These are phyloP conservation scores for Wickerhamomyces silvicola DNA, from an alignment of 805 yeast genomes.

Conservation along the genomic window DNA sequence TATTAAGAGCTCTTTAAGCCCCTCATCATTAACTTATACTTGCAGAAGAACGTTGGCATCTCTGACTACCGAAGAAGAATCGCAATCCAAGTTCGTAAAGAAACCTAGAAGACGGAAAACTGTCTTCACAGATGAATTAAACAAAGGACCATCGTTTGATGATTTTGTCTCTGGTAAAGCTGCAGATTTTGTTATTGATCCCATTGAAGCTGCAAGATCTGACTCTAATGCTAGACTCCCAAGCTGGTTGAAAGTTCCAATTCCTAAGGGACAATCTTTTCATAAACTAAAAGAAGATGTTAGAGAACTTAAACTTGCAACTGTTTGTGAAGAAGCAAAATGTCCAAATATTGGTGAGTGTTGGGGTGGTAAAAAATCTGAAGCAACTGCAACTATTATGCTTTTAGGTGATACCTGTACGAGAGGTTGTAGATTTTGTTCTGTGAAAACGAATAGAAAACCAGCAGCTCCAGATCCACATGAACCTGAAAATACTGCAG, in stretches of 20 bases:
- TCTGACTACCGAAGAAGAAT: conserved; percentile 6
- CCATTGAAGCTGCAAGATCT: conserved; percentile 65
- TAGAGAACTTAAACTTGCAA: conserved; percentile 79
- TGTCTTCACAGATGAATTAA: conserved; percentile 60
- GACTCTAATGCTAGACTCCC: conserved; percentile 76
- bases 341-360: conserved; percentile 99
- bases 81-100: too few species aligned
- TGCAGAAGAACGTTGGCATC: conserved; percentile 12
- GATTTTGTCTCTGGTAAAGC: conserved; percentile 86
- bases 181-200: conserved; percentile 57
- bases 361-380: conserved; percentile 93
- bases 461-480: conserved; percentile 90
- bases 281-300: conserved; percentile 79
- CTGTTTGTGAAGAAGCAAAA: conserved; percentile 98
- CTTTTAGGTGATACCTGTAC: conserved; percentile 98
- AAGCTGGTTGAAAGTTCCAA: conserved; percentile 89
- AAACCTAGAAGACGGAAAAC: conserved; percentile 43
- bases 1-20: conserved; percentile 1
- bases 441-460: conserved; percentile 84
- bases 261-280: conserved; percentile 90
- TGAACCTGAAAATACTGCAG: conserved; percentile 98
- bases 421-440: conserved; percentile 97
- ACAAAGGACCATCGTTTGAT: conserved; percentile 87
- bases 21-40: neutral
- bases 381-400: conserved; percentile 97